Evolutionary conservation across 495 filamentous ascomycete species (phyloP).

Genomic region (Astrocystis sublimbata): DNA sequence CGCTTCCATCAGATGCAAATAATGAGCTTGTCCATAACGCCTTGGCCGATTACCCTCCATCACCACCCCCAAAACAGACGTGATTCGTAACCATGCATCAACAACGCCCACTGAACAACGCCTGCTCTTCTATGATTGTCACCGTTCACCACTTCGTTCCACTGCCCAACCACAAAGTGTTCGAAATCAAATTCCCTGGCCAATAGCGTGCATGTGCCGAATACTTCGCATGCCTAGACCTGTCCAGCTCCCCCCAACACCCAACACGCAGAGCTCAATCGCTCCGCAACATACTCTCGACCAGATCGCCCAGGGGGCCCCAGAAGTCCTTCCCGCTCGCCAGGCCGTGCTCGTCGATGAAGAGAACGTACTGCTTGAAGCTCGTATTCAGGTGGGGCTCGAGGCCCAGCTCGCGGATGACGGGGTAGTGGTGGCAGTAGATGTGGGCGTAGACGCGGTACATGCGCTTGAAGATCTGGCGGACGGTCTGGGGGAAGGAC

Average conservation of each 20-base stretch:
- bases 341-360: conserved; percentile 89
- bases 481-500: conserved; percentile 79
- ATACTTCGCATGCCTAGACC: background rate
- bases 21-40: conserved; percentile 29
- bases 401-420: conserved; percentile 89
- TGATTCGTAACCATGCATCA: conserved; percentile 11
- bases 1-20: conserved; percentile 22
- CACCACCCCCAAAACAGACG: conserved; percentile 16
- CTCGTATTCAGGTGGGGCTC: conserved; percentile 98
- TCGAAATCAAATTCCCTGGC: background rate
- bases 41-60: no score
- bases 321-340: conserved; percentile 95
- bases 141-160: background rate
- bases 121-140: no score
- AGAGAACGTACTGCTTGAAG: conserved; percentile 99
- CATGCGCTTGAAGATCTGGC: conserved; percentile 96
- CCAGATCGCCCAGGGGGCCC: conserved; percentile 93
- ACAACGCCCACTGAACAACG: background rate
- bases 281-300: conserved; percentile 94
- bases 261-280: conserved; percentile 72
- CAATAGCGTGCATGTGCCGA: background rate
- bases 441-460: conserved; percentile 99
- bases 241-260: background rate
- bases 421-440: conserved; percentile 99
- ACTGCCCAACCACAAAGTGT: background rate